Conservation (phyloP, 2,329 filamentous ascomycete species). For the Drechslerella dactyloides region DNA sequence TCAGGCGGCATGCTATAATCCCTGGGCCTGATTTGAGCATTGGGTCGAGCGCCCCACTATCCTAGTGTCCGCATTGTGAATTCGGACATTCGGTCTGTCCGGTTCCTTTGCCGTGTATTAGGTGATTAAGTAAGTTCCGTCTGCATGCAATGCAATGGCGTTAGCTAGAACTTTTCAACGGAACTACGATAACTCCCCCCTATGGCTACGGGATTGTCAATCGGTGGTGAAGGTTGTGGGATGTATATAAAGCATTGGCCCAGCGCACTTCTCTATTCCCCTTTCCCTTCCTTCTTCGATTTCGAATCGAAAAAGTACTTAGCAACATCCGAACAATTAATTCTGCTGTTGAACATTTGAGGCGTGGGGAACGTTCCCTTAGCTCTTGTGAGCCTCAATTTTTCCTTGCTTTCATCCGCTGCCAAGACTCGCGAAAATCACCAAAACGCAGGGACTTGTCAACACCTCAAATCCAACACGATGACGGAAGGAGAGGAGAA, state of each 20-base stretch:
- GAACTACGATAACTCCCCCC: too few species aligned
- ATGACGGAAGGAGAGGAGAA: conserved; percentile 10
- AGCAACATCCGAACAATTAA: background rate
- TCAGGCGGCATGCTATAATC: conserved; percentile 4
- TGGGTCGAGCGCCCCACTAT: conserved; percentile 23
- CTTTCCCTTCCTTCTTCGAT: too few species aligned
- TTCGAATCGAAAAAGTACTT: too few species aligned
- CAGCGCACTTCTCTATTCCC: too few species aligned
- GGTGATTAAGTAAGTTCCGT: background rate
- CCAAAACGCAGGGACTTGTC: background rate
- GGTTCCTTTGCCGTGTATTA: background rate
- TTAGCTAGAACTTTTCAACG: too few species aligned
- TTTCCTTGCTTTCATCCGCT: background rate
- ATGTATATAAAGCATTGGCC: too few species aligned
- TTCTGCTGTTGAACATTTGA: too few species aligned
- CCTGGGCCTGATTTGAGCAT: conserved; percentile 45
- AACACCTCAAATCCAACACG: conserved; percentile 13
- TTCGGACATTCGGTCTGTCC: background rate
- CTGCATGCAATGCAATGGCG: background rate
- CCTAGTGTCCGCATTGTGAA: background rate
- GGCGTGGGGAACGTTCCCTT: background rate
- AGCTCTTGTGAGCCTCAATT: too few species aligned
- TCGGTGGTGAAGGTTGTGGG: too few species aligned
- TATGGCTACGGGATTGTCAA: too few species aligned
- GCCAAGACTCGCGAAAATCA: conserved; percentile 5